Base-by-base conservation (phyloP, 2,329 filamentous ascomycete species). In the Camptophora hylomeconis region DNA sequence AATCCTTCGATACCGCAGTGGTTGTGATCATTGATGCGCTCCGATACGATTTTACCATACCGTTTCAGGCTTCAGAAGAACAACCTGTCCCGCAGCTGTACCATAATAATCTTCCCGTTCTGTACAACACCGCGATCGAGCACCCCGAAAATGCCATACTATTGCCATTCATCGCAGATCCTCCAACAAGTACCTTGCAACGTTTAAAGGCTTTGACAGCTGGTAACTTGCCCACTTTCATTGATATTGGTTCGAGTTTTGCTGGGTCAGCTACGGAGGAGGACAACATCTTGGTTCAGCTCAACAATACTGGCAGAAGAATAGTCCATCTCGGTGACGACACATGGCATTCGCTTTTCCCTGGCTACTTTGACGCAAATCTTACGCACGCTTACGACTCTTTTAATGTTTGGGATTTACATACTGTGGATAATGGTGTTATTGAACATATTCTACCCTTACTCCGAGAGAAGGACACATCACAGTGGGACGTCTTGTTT, bases 381-480 rank as follows among this genome's bases (percentile, higher is more conserved):
- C 72, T 94, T 32, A 93, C 86, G 43, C 72, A 67, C 44, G 73
- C 89, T 0, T 98, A 93, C 53, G 87, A 95, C 52, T 95, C 87
- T 37, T 92, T 98, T 60, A 94, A 95, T 48, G 89, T 95, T 5
- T 94, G 84, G 83, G 89, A 98, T 52, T 57, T 98, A 45, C 84
- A 95, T 52, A 95, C 89, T 0, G 81, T 98, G 3, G 89, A 98
- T 50, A 87, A 94, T 47, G 89, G 89, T 1, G 89, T 98, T 14
- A 79, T 77, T 8, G 80, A 92, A 43, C 80, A 95, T 54, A 74
- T 98, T 5, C 79, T 89, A 37, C 89, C 89, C 2, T 65, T 95
- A 2, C 56, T 98, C 38, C 64, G 75, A 26, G 53, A 69, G 1
- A 62, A 68, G 26, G 74, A 74, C 48, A 64, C 67, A 28, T 67